Base-by-base conservation (phyloP, 202 grass and related monocot species). In the Cymbopogon flexuosus region DNA sequence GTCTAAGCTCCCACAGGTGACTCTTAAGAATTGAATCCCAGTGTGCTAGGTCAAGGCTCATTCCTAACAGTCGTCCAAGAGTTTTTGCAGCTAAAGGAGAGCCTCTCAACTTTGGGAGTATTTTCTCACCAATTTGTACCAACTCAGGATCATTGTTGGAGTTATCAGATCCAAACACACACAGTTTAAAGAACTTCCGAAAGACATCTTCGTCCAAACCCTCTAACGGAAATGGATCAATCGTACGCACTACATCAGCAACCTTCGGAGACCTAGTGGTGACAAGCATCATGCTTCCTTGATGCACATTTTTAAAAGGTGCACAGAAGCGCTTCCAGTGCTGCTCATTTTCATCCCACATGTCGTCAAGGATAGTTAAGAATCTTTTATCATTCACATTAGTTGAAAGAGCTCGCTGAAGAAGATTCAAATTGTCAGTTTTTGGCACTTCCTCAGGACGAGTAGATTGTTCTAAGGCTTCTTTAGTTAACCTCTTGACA, bases 41-140 rank as follows among this genome's bases (percentile, higher is more conserved):
- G 2, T 85, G 60, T 58, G 2, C 0, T 1, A 5, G 35, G 0
- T 61, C 1, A 23, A 16, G 19, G 0, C 3, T 57, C 39, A 0
- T 45, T 9, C 49, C 39, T 14, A 85, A 35, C 8, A 85, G 15
- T 0, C 70, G 6, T 69, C 84, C 84, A 47, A 87, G 8, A 35
- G 60, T 76, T 82, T 82, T 81, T 0, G 84, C 84, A 36, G 46
- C 84, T 13, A 84, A 60, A 10, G 78, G 78, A 60, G 77, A 80
- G 6, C 77, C 65, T 2, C 13, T 70, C 45, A 67, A 27, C 43
- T 67, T 83, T 18, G 42, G 62, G 8, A 76, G 45, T 75, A 82
- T 87, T 5, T 7, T 4, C 36, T 29, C 69, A 60, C 41, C 84
- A 82, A 87, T 87, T 0, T 0, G 0, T 47, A 82, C 59, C 2